Conservation (phyloP, 371 early-diverging fungal species). For the Syncephalastrum sp. region DNA sequence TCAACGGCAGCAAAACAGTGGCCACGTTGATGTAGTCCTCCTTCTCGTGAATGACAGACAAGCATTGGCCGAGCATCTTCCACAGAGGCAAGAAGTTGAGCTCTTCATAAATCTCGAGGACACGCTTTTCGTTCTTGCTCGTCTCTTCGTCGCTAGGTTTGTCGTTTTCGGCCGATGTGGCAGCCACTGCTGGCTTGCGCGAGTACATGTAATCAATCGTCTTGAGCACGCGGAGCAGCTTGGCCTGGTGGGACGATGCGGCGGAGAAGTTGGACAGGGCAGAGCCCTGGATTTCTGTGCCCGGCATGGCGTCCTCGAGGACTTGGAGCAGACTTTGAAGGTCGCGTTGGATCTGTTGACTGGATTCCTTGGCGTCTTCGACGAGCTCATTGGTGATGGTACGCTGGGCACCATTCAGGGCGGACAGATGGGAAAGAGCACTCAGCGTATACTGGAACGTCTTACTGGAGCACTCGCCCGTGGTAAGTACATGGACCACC, state of each 20-base stretch:
- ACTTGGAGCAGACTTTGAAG: conserved; percentile 61
- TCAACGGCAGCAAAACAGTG: conserved; percentile 90
- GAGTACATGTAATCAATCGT: conserved; percentile 86
- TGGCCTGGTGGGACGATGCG: conserved; percentile 87
- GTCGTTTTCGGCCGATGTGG: conserved; percentile 13
- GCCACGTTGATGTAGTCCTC: conserved; percentile 86
- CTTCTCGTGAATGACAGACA: conserved; percentile 73
- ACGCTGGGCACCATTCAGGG: conserved; percentile 68
- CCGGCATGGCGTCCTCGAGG: conserved; percentile 56
- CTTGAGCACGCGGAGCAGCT: conserved; percentile 90
- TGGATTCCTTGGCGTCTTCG: conserved; percentile 69
- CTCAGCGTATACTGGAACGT: conserved; percentile 92
- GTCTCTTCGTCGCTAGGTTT: conserved; percentile 24
- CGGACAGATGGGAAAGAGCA: conserved; percentile 86
- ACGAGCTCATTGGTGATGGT: conserved; percentile 80
- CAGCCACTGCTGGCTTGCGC: conserved; percentile 28
- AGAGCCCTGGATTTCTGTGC: conserved; percentile 63
- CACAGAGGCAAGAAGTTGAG: conserved; percentile 77
- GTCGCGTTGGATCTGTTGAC: conserved; percentile 66
- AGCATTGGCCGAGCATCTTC: conserved; percentile 74
- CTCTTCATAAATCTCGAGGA: conserved; percentile 68
- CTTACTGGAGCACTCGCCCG: conserved; percentile 89
- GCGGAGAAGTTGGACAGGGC: conserved; percentile 75
- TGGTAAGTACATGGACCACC: conserved; percentile 86
- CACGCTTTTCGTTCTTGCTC: conserved; percentile 52